Evolutionary conservation across 495 filamentous ascomycete species (phyloP), one percentile per base, ranked within the genome.

Genomic region (Beverwykella pulmonaria): DNA sequence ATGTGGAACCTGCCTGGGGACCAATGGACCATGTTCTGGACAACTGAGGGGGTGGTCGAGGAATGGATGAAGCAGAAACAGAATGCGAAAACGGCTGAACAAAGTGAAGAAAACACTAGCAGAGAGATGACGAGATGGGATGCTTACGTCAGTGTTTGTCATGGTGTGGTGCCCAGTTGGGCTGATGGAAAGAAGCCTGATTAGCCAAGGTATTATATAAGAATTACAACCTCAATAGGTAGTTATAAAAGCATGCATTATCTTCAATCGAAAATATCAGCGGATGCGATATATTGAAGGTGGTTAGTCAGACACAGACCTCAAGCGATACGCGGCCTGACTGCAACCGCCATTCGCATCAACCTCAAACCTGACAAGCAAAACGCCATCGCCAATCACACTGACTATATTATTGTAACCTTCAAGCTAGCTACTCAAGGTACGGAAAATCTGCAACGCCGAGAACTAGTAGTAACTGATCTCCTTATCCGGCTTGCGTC

Each of bases 11-110:
- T 98, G 32, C 81, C 84, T 0, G 86, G 82, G 23, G 88, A 82
- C 68, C 88, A 87, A 63, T 98, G 93, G 93, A 90, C 93, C 3
- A 97, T 97, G 93, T 97, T 98, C 61, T 98, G 93, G 93, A 98
- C 93, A 0, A 93, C 89, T 1, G 84, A 87, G 15, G 86, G 83
- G 15, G 77, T 86, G n/a, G 59, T 55, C 6, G 69, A 67, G 26
- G 66, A 69, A 55, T 64, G 53, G 54, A 57, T 47, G 26, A 36
- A 41, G 53, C 55, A 39, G 32, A 29, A 53, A 20, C 26, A 29
- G 47, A 22, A 32, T 17, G 1, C 7, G 32, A 27, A 15, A 19
- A 34, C 39, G 12, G 27, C 32, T 9, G 2, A 83, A 85, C 9
- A 84, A 80, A 23, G 76, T 84, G 56, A 49, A 57, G 52, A 47